Conservation (phyloP, 331 rosid species). For the Acacia concinna region DNA sequence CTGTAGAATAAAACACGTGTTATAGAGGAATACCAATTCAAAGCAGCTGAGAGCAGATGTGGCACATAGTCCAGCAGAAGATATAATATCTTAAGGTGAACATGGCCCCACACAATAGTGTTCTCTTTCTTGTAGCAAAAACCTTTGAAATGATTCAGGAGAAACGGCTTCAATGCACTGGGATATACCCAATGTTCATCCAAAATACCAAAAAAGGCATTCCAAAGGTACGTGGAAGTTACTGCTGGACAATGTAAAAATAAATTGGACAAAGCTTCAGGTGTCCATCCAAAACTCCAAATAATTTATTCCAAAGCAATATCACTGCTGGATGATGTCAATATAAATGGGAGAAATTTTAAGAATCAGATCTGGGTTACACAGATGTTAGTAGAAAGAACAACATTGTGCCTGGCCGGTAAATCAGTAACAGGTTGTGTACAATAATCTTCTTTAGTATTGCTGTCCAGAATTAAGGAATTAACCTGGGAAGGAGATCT, state of each 20-base stretch:
- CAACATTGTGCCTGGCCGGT: neutral
- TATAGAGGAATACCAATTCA: neutral
- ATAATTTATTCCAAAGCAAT: neutral
- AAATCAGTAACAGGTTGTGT: neutral
- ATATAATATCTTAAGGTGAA: neutral
- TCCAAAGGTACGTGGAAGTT: neutral
- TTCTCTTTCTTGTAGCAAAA: neutral
- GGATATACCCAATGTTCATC: neutral
- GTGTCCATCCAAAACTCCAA: neutral
- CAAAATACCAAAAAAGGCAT: neutral
- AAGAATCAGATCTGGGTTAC: neutral
- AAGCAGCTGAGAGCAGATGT: neutral
- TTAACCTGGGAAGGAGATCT: neutral
- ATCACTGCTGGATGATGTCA: neutral
- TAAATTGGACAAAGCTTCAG: neutral
- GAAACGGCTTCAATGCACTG: neutral
- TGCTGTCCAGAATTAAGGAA: neutral
- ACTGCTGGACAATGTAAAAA: neutral
- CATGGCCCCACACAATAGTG: neutral
- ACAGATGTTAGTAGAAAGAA: neutral
- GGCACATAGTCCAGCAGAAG: neutral
- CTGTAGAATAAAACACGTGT: neutral
- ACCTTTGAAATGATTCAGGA: neutral
- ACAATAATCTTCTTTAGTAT: neutral
- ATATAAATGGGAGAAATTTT: neutral